Conservation (phyloP, 768 basidiomycete species). For the Mycena olivaceomarginata region DNA sequence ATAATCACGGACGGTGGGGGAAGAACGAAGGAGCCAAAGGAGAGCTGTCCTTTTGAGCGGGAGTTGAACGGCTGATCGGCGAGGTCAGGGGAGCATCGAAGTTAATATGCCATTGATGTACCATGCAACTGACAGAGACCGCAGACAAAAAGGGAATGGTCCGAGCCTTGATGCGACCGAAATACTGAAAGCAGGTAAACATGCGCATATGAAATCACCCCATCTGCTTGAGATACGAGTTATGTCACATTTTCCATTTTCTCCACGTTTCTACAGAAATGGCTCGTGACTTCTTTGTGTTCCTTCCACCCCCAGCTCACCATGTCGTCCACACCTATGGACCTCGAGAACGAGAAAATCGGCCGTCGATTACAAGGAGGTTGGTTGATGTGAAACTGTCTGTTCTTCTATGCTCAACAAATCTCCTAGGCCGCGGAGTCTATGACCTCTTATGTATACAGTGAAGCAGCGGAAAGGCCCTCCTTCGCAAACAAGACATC, state of each 20-base stretch:
- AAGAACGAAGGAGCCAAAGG: too few relatives aligned
- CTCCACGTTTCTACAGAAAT: not conserved
- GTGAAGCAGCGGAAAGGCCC: conserved; percentile 11
- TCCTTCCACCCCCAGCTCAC: not conserved
- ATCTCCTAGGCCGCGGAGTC: conserved; percentile 19
- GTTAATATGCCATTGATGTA: too few relatives aligned
- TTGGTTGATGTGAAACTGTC: not conserved
- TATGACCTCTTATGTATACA: conserved; percentile 2
- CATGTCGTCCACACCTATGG: not conserved
- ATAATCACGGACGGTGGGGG: too few relatives aligned
- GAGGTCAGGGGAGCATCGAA: too few relatives aligned
- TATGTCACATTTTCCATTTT: not conserved
- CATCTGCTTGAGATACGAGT: not conserved
- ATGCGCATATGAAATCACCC: not conserved
- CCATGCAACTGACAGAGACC: too few relatives aligned
- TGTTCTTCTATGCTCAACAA: not conserved
- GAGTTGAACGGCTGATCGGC: too few relatives aligned
- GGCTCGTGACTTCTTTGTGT: not conserved
- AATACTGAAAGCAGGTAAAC: not conserved
- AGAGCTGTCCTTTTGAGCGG: too few relatives aligned
- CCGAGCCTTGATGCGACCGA: too few relatives aligned
- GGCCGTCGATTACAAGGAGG: conserved; percentile 9
- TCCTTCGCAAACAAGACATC: conserved; percentile 32
- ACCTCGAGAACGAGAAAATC: conserved; percentile 10
- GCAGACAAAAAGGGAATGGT: too few relatives aligned